These are phyloP conservation scores for Tieghemiomyces parasiticus DNA, from an alignment of 192 early-diverging fungal species.

Conservation along the genomic window DNA sequence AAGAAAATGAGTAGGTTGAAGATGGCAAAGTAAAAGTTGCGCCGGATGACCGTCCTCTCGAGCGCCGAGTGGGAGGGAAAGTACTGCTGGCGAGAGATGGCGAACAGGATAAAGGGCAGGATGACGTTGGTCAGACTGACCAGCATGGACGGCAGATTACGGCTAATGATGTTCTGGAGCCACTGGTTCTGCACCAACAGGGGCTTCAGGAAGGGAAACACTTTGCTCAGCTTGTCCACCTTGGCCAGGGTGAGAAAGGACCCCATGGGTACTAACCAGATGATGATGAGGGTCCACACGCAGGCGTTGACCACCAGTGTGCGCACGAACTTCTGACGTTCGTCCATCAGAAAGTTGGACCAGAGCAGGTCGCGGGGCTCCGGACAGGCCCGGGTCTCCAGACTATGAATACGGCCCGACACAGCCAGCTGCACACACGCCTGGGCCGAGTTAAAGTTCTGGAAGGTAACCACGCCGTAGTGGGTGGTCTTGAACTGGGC, in stretches of 20 bases:
- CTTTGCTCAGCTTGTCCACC: slow-evolving; percentile 27
- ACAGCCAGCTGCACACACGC: slow-evolving; percentile 37
- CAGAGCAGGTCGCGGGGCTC: slow-evolving; percentile 49
- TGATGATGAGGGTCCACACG: slow-evolving; percentile 36
- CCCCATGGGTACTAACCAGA: slow-evolving; percentile 47
- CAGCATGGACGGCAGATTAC: slow-evolving; percentile 33
- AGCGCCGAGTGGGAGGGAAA: slow-evolving; percentile 38
- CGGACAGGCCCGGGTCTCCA: slow-evolving; percentile 35
- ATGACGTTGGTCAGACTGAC: slow-evolving; percentile 34
- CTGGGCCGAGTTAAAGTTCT: slow-evolving; percentile 34
- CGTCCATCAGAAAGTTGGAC: slow-evolving; percentile 28
- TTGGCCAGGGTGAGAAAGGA: slow-evolving; percentile 39
- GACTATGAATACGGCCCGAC: slow-evolving; percentile 29
- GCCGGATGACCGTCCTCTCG: slow-evolving; percentile 33
- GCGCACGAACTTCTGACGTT: slow-evolving; percentile 26
- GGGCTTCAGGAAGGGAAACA: slow-evolving; percentile 28
- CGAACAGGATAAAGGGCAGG: slow-evolving; percentile 26
- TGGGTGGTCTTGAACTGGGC: slow-evolving; percentile 29
- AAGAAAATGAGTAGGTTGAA: slow-evolving; percentile 50
- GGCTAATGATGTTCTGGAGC: slow-evolving; percentile 27
- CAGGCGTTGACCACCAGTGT: slow-evolving; percentile 28
- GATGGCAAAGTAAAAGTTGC: slow-evolving; percentile 43
- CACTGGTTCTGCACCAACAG: slow-evolving; percentile 26
- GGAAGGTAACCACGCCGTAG: slow-evolving; percentile 43
- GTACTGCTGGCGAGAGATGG: slow-evolving; percentile 38